phyloP scores from a whole-genome alignment of 108 stramenopile genomes.

The Nitzschia palea region DNA sequence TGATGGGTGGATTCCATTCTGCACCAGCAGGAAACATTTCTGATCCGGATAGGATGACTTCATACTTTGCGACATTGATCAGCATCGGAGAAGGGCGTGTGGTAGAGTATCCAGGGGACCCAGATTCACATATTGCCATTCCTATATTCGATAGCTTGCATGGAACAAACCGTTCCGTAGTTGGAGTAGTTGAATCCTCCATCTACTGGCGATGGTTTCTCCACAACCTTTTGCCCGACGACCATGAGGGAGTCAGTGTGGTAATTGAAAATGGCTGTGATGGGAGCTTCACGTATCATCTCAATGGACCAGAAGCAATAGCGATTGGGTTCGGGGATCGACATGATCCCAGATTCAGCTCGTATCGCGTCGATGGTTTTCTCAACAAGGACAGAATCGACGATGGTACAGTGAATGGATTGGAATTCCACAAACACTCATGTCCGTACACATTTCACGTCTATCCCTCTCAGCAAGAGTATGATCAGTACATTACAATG shows the following conservation, averaged over 20 bases:
- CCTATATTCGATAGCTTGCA: neutral
- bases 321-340: neutral
- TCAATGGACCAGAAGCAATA: neutral
- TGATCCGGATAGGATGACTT: neutral
- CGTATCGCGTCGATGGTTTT: neutral
- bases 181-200: neutral
- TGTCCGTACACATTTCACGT: slow-evolving; percentile 32
- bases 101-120: neutral
- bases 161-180: neutral
- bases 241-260: neutral
- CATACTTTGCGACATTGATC: neutral
- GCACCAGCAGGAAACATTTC: slow-evolving; percentile 6
- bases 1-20: neutral
- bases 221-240: neutral
- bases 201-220: neutral
- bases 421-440: neutral
- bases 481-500: slow-evolving; percentile 39
- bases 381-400: neutral
- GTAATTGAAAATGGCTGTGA: slow-evolving; percentile 8
- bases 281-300: neutral
- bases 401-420: neutral
- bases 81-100: neutral
- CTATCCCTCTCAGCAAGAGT: slow-evolving; percentile 47
- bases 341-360: neutral
- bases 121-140: neutral